Evolutionary conservation across 75 land plant genomes (phyloP), one percentile per base, ranked within the genome.

Genomic region (Selaginella moellendorffii): DNA sequence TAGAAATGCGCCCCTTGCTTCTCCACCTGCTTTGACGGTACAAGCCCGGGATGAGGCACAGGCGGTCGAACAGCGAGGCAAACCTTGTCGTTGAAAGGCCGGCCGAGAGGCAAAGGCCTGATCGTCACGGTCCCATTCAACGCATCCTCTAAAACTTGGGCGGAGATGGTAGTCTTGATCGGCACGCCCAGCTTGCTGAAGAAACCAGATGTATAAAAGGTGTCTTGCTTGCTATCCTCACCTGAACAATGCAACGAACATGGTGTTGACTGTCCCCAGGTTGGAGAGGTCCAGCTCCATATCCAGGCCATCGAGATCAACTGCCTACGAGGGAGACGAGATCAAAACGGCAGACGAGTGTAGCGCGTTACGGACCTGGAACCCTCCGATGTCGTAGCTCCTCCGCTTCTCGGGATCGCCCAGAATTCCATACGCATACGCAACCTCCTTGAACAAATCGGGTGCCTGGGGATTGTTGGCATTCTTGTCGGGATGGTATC

Each of bases 171-270:
- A 56, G 59, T 56, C 59, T 56, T 56, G 19, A 56, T 56, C 2
- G 59, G 59, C 28, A 93, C 99, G 54, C 99, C 99, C 53, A 93
- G 73, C 80, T 93, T 93, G 78, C 99, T 91, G 77, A 64, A 63
- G 64, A 19, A 31, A 51, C 62, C 17, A 73, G 10, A 36, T 14
- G 46, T 36, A 5, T 36, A 14, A n/a, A n/a, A n/a, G n/a, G n/a
- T n/a, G 46, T 36, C 14, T 36, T 36, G 46, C 10, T 36, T 5
- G n/a, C 59, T 8, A 5, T 2, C 5, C 42, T 54, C 26, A 95
- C 99, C 99, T 95, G 78, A 95, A 95, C 54, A 95, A 71, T 27
- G 99, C 99, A 1, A 90, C 99, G 79, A 95, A 95, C 90, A 95
- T 78, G 26, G 99, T 95, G 60, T 88, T 89, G 53, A 93, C 85